Evolutionary conservation across 2,329 filamentous ascomycete genomes (phyloP), one percentile per base, ranked within the genome.

Genomic region (Tolypocladium ovalisporum): DNA sequence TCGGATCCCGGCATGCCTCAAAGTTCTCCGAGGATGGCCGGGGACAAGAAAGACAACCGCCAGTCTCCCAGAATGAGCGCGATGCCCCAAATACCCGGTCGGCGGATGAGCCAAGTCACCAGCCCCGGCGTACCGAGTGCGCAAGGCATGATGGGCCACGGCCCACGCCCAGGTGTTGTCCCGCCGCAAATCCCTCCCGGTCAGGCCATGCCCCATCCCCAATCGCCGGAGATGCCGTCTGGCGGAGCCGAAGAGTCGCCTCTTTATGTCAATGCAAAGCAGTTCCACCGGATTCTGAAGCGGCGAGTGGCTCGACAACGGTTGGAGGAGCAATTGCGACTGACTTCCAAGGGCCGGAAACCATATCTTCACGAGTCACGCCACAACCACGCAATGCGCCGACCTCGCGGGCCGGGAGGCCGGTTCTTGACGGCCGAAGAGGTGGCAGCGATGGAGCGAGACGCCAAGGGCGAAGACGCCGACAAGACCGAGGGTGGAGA

Each of bases 371-470:
- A 99, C 74, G 94, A 99, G 70, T 97, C 93, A 32, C 83, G 94
- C 67, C 94, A 99, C 72, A 97, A 97, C 68, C 94, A 99, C 72
- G 94, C 94, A 12, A 99, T 99, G 94, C 86, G 94, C 58, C 81
- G 94, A 66, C 94, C 94, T 34, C 85, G 94, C 69, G 94, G 94
- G 19, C 94, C 94, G 0, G 94, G 94, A 56, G 94, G 94, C 27
- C 87, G 94, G 29, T 99, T 99, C 79, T 76, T 99, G 71, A 99
- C 94, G 0, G 93, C 94, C 1, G 94, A 97, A 58, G 94, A 99
- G 71, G 92, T 97, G 4, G 90, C 91, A 7, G 87, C 88, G 54
- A 91, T 96, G 78, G 92, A 96, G 68, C 83, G 84, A 64, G 81
- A 79, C 19, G 65, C 62, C 53, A 82, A 82, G 65, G 76, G 73